Evolutionary conservation across 2,329 filamentous ascomycete species (phyloP).

Genomic region (Aureobasidium sp.): DNA sequence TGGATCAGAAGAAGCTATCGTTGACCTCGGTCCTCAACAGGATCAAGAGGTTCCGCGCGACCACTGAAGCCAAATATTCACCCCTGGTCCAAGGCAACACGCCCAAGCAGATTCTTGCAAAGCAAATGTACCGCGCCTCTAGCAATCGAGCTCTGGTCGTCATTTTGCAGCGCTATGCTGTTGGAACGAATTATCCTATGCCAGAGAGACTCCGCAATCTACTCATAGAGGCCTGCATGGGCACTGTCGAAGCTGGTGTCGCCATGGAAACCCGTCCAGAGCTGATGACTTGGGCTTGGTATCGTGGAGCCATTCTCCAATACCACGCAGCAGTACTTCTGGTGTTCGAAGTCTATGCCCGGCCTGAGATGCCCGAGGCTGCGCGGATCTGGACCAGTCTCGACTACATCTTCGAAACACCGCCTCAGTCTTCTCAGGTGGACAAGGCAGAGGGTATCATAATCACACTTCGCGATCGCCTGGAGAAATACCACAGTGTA

Average conservation of each 20-base stretch:
- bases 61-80: slow-evolving; percentile 60
- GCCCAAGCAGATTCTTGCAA: slow-evolving; percentile 57
- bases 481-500: slow-evolving; percentile 52
- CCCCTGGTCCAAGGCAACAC: slow-evolving; percentile 53
- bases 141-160: slow-evolving; percentile 59
- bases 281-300: slow-evolving; percentile 61
- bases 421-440: slow-evolving; percentile 44
- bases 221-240: slow-evolving; percentile 54
- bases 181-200: slow-evolving; percentile 41
- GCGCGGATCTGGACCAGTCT: slow-evolving; percentile 63
- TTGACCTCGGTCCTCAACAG: slow-evolving; percentile 60
- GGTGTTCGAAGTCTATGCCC: slow-evolving; percentile 58
- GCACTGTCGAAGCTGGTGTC: slow-evolving; percentile 49
- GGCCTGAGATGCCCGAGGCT: slow-evolving; percentile 51
- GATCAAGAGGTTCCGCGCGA: slow-evolving; percentile 60
- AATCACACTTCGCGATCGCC: slow-evolving; percentile 55
- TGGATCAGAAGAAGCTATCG: slow-evolving; percentile 55
- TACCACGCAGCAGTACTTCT: slow-evolving; percentile 65
- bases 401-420: slow-evolving; percentile 63
- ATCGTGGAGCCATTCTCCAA: slow-evolving; percentile 62
- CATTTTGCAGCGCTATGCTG: slow-evolving; percentile 62
- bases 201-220: slow-evolving; percentile 58
- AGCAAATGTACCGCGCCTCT: slow-evolving; percentile 58
- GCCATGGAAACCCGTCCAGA: slow-evolving; percentile 47
- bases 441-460: slow-evolving; percentile 57